Base-by-base conservation (phyloP, 768 basidiomycete genomes). In the Galerina marginata region DNA sequence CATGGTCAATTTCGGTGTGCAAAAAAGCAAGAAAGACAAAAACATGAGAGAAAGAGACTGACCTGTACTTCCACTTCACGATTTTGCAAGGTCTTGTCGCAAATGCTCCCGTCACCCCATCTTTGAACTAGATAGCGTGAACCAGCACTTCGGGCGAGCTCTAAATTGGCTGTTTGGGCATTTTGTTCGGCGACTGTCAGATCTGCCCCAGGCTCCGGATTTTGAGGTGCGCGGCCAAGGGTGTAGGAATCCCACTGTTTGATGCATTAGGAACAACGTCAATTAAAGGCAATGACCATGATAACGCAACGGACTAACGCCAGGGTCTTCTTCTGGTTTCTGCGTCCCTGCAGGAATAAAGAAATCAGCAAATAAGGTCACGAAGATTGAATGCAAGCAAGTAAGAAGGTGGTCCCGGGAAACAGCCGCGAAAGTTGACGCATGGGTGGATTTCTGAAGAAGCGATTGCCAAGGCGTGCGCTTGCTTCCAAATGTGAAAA, bases 21-120 rank as follows among this genome's bases (percentile, higher is more conserved):
- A 56, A 61, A 61, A 61, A 43, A 52, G n/a, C 42, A 51, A 45
- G 45, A 50, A 55, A 62, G 47, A 45, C 61, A 60, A 58, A 51
- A 54, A 66, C 59, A 20, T 20, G 20, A 20, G 20, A 20, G 54
- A 64, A 55, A 64, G 50, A 56, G 62, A 74, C 84, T 65, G 64
- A 91, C 95, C 87, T 99, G 97, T 36, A 99, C 89, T 81, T 99
- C 96, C 44, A 96, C 90, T 78, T 94, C 93, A 61, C 97, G 89
- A 56, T 83, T 83, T 74, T 84, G 85, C 12, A 91, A 90, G 2
- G 93, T 96, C 81, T 93, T 95, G 77, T 98, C 96, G 75, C 97
- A 99, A 51, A 86, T 74, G 5, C 93, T 96, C 16, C 97, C 97
- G 67, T 93, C 92, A 52, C 86, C 84, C 93, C 93, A 95, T 64